A percentile compares a stretch with the other conserved stretches of the same genome.
phyloP scores from a whole-genome alignment of 208 protist genomes.

The Endotrypanum monterogeii region DNA sequence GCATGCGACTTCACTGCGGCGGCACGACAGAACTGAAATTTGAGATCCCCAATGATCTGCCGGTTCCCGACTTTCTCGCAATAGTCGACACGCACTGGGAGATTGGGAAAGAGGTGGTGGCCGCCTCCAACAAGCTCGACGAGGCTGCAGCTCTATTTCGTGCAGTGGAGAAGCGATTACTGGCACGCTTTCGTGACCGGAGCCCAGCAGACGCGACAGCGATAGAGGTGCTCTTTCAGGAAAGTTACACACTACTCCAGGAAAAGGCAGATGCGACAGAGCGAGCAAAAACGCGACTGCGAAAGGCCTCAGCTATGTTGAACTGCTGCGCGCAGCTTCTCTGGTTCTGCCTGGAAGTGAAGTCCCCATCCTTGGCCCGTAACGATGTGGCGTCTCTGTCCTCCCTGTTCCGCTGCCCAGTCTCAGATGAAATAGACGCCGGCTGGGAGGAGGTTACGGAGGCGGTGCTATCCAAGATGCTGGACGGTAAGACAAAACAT shows the following conservation, averaged over 20 bases:
- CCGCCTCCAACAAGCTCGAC: constrained; percentile 45
- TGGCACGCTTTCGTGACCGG: constrained; percentile 89
- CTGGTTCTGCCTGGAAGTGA: constrained; percentile 53
- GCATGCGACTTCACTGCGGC: constrained; percentile 55
- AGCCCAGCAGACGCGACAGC: constrained; percentile 73
- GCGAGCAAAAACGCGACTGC: constrained; percentile 35
- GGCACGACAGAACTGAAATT: constrained; percentile 32
- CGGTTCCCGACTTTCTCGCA: constrained; percentile 70
- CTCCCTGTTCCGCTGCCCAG: constrained; percentile 58
- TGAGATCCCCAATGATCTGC: constrained; percentile 73
- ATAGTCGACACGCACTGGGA: constrained; percentile 84
- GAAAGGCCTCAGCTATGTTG: constrained; percentile 63
- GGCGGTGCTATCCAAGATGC: constrained; percentile 63
- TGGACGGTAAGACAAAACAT: constrained; percentile 40
- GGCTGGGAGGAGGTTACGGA: constrained; percentile 93
- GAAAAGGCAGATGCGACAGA: constrained; percentile 47
- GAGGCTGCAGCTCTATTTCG: constrained; percentile 72
- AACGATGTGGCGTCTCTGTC: constrained; percentile 44
- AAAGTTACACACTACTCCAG: constrained; percentile 73
- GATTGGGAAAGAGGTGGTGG: constrained; percentile 57
- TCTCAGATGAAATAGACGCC: constrained; percentile 45
- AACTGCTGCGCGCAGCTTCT: constrained; percentile 82
- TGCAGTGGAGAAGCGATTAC: constrained; percentile 90
- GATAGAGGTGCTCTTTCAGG: constrained; percentile 84
- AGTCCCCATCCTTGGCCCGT: constrained; percentile 1